phyloP scores from a whole-genome alignment of 1,284 basidiomycete genomes.

The Xerocomus amazonicus region DNA sequence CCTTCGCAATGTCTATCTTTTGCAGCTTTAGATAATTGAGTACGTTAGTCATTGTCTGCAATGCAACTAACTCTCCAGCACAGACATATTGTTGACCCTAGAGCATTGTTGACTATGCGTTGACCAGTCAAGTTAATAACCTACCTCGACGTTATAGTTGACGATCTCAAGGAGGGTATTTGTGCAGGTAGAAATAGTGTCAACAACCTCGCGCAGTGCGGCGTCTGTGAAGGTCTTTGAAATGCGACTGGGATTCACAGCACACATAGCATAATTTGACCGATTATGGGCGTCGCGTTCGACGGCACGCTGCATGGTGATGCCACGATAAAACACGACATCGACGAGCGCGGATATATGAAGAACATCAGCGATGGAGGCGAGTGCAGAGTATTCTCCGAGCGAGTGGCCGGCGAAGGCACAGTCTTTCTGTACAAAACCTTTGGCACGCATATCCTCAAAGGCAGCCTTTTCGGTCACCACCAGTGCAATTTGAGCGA shows the following conservation, averaged over 20 bases:
- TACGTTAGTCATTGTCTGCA: constrained; percentile 94
- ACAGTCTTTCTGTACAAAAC: constrained; percentile 88
- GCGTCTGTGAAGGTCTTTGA: constrained; percentile 92
- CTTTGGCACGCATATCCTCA: constrained; percentile 96
- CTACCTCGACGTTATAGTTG: constrained; percentile 94
- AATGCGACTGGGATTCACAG: constrained; percentile 94
- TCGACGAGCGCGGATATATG: constrained; percentile 96
- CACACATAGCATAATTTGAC: constrained; percentile 98
- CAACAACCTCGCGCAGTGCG: constrained; percentile 92
- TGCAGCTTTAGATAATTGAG: constrained; percentile 96
- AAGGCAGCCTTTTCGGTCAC: constrained; percentile 98
- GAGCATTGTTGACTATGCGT: constrained; percentile 1
- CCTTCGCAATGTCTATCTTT: constrained; percentile 95
- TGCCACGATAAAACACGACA: constrained; percentile 98
- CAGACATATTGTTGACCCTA: constrained; percentile 97
- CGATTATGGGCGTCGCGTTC: constrained; percentile 91
- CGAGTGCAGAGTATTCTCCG: constrained; percentile 97
- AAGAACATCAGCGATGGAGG: constrained; percentile 94
- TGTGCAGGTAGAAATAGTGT: constrained; percentile 77
- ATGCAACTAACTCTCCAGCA: constrained; percentile 90
- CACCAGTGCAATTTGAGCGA: constrained; percentile 96
- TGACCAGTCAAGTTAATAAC: constrained; percentile 16
- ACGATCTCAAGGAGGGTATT: constrained; percentile 90
- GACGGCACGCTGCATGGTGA: constrained; percentile 98
- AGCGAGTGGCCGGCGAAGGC: constrained; percentile 97